Conservation (phyloP, 805 yeast genomes). For the Yarrowia divulgata region DNA sequence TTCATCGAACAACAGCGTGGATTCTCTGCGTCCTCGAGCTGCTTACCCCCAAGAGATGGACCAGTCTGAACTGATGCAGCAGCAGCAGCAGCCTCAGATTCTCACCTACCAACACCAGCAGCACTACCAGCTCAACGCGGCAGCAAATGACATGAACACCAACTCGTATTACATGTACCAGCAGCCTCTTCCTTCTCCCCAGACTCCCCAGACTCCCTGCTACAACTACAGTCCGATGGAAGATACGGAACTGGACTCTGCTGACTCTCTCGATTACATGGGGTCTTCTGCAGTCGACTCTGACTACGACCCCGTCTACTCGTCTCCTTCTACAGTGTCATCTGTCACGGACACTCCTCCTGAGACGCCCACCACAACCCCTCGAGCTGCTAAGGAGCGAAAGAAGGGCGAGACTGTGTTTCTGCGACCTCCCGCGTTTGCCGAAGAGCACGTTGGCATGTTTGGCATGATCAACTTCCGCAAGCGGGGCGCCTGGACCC, state of each 20-base stretch:
- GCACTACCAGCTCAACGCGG: constrained; percentile 7
- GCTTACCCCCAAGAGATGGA: neutral
- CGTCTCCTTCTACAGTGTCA: constrained; percentile 18
- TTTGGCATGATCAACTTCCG: constrained; percentile 45
- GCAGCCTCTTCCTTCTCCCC: constrained; percentile 4
- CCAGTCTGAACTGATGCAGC: neutral
- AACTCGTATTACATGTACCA: constrained; percentile 30
- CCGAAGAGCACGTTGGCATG: constrained; percentile 42
- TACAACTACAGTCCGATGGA: constrained; percentile 14
- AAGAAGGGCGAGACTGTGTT: constrained; percentile 44
- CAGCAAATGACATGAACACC: constrained; percentile 3
- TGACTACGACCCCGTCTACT: constrained; percentile 15
- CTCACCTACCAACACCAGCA: constrained; percentile 21
- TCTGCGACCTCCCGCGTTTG: constrained; percentile 44
- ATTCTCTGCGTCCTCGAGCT: constrained; percentile 10
- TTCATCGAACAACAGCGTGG: neutral
- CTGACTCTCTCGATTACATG: constrained; percentile 13
- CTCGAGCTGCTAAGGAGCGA: constrained; percentile 26
- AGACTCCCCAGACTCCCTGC: constrained; percentile 13
- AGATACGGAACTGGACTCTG: constrained; percentile 6
- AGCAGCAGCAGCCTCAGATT: constrained; percentile 7
- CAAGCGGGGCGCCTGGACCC: constrained; percentile 45
- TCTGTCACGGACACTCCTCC: neutral
- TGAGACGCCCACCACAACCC: constrained; percentile 11
- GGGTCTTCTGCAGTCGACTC: constrained; percentile 1